phyloP scores from a whole-genome alignment of 2,329 filamentous ascomycete genomes.

The Clonostachys solani region DNA sequence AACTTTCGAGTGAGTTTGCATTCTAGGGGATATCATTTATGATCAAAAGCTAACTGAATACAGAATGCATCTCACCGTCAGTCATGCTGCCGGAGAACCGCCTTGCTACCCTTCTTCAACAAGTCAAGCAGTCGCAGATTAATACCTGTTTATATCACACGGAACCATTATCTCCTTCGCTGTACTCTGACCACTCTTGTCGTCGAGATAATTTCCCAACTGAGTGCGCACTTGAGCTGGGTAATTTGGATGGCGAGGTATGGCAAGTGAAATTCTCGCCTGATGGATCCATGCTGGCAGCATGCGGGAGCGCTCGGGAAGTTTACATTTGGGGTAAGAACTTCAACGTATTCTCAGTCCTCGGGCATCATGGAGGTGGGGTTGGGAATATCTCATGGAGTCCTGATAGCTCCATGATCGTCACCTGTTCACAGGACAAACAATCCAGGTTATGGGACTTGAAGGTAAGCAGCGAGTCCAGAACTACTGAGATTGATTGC shows the following conservation, averaged over 20 bases:
- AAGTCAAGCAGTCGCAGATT: constrained; percentile 82
- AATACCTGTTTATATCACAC: constrained; percentile 87
- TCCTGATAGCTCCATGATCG: constrained; percentile 80
- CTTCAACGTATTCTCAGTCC: constrained; percentile 59
- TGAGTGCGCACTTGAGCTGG: constrained; percentile 64
- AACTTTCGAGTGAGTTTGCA: constrained; percentile 69
- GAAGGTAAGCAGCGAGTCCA: constrained; percentile 41
- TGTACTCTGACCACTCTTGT: constrained; percentile 87
- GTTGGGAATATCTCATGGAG: constrained; percentile 87
- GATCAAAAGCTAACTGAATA: constrained; percentile 11
- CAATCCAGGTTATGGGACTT: constrained; percentile 73
- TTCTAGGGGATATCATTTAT: no score
- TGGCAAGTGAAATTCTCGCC: constrained; percentile 92
- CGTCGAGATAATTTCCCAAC: constrained; percentile 76
- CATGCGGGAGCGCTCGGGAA: constrained; percentile 69
- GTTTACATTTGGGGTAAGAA: constrained; percentile 80
- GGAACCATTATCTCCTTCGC: constrained; percentile 68
- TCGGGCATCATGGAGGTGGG: constrained; percentile 64
- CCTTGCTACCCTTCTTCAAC: constrained; percentile 73
- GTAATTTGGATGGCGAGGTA: constrained; percentile 74
- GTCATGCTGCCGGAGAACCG: constrained; percentile 96
- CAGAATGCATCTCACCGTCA: constrained; percentile 87
- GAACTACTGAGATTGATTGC: not conserved
- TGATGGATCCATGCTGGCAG: constrained; percentile 77
- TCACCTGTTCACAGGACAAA: constrained; percentile 76